phyloP scores from a whole-genome alignment of 345 rosid species.

The Mangifera indica region DNA sequence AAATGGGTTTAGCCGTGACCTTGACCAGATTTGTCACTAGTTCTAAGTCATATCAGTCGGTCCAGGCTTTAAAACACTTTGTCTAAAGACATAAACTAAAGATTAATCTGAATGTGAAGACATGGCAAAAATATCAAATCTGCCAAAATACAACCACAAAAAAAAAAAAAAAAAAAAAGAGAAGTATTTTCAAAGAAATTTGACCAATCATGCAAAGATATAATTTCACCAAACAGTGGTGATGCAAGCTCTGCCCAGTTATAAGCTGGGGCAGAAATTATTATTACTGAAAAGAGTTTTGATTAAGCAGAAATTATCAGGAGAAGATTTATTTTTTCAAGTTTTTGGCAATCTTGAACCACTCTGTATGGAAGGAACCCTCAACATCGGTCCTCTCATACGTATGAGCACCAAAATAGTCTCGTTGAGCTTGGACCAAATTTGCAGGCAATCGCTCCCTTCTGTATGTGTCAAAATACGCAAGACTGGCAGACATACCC shows the following conservation, averaged over 20 bases:
- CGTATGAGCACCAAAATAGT: slow-evolving; percentile 97
- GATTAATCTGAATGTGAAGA: slow-evolving; percentile 3
- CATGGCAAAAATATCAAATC: slow-evolving; percentile 18
- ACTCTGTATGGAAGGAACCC: slow-evolving; percentile 94
- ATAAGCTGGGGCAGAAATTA: slow-evolving; percentile 28
- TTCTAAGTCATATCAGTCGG: too few species aligned
- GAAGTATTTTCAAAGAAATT: not conserved
- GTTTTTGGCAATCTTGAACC: slow-evolving; percentile 92
- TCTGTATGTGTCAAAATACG: slow-evolving; percentile 85
- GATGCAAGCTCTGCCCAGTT: slow-evolving; percentile 14
- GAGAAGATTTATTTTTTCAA: slow-evolving; percentile 36
- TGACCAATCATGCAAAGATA: not conserved
- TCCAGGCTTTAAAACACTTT: too few species aligned
- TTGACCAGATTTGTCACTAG: too few species aligned
- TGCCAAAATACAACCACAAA: slow-evolving; percentile 17
- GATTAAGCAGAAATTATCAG: slow-evolving; percentile 13
- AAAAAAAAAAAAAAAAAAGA: slow-evolving; percentile 11
- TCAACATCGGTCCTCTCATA: slow-evolving; percentile 88
- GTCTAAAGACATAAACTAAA: not conserved
- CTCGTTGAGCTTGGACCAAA: slow-evolving; percentile 95
- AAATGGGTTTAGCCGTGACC: too few species aligned
- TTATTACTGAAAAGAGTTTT: slow-evolving; percentile 25
- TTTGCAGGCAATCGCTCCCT: slow-evolving; percentile 87
- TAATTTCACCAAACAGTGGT: slow-evolving; percentile 6
- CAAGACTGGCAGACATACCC: slow-evolving; percentile 94